Evolutionary conservation across 2,329 filamentous ascomycete species (phyloP).

Genomic region (Cercospora nicotianae): DNA sequence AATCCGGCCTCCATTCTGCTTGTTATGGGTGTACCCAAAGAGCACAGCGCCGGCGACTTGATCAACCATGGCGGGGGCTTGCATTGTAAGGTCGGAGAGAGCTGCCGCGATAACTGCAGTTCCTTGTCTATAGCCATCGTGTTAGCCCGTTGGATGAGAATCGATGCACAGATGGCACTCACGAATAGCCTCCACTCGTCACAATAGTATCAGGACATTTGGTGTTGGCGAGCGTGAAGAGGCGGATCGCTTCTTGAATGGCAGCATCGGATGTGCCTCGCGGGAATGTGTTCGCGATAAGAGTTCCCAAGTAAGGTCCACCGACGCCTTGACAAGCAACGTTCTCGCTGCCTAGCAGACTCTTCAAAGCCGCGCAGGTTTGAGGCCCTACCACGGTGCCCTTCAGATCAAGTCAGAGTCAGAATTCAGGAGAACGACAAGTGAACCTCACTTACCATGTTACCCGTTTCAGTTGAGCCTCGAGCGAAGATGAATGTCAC

Average conservation of each 20-base stretch:
- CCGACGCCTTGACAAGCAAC: conserved; percentile 18
- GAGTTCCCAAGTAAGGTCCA: conserved; percentile 11
- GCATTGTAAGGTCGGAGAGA: conserved; percentile 31
- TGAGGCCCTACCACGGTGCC: conserved; percentile 27
- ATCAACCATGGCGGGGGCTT: conserved; percentile 29
- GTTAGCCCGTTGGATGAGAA: background rate
- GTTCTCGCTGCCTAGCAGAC: conserved; percentile 10
- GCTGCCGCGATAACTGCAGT: conserved; percentile 41
- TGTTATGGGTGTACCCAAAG: conserved; percentile 44
- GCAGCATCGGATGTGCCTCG: conserved; percentile 16
- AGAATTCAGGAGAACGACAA: background rate
- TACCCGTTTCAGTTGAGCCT: conserved; percentile 56
- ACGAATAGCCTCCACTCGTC: conserved; percentile 20
- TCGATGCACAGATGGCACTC: background rate
- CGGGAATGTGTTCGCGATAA: conserved; percentile 10
- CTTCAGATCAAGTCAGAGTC: conserved; percentile 7
- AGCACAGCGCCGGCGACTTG: conserved; percentile 41
- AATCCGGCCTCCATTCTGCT: conserved; percentile 40
- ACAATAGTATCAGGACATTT: conserved; percentile 21
- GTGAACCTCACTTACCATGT: conserved; percentile 43
- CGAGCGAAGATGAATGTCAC: conserved; percentile 58
- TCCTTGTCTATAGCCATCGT: conserved; percentile 36
- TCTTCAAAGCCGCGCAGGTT: conserved; percentile 28
- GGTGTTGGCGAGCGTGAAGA: conserved; percentile 20
- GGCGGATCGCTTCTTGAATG: conserved; percentile 12